These are phyloP conservation scores for Madurella mycetomatis DNA, from an alignment of 2,329 filamentous ascomycete genomes.

Conservation along the genomic window DNA sequence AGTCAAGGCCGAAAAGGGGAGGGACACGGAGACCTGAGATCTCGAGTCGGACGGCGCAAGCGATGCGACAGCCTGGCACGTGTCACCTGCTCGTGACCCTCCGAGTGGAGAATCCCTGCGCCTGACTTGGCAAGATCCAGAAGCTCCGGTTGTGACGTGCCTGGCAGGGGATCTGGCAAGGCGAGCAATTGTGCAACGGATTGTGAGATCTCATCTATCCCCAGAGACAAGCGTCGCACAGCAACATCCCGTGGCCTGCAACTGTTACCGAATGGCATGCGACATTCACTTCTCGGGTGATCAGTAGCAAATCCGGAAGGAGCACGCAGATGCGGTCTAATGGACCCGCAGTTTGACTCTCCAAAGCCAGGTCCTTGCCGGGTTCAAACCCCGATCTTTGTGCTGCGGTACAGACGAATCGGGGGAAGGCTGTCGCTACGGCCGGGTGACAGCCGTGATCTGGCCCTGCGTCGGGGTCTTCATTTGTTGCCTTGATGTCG, in stretches of 20 bases:
- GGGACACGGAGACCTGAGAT: background rate
- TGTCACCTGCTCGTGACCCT: constrained; percentile 16
- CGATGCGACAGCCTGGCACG: constrained; percentile 12
- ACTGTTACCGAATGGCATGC: too few species aligned
- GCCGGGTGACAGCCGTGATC: background rate
- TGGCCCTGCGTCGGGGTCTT: background rate
- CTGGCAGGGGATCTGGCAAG: constrained; percentile 10
- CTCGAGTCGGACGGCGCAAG: constrained; percentile 14
- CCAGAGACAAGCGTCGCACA: too few species aligned
- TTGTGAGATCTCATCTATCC: background rate
- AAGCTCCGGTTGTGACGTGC: constrained; percentile 9
- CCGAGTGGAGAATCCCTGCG: constrained; percentile 9
- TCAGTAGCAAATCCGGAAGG: too few species aligned
- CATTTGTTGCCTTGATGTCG: constrained; percentile 8
- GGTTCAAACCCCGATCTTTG: too few species aligned
- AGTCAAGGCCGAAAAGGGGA: background rate
- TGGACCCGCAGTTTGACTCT: too few species aligned
- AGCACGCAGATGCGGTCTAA: too few species aligned
- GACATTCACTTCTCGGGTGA: too few species aligned
- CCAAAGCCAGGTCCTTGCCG: too few species aligned
- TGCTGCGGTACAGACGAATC: too few species aligned
- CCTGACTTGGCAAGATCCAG: constrained; percentile 9
- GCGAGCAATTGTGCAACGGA: background rate
- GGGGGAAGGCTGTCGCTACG: too few species aligned
- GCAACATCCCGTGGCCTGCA: too few species aligned